Base-by-base conservation (phyloP, 345 rosid species). In the Populus alba region DNA sequence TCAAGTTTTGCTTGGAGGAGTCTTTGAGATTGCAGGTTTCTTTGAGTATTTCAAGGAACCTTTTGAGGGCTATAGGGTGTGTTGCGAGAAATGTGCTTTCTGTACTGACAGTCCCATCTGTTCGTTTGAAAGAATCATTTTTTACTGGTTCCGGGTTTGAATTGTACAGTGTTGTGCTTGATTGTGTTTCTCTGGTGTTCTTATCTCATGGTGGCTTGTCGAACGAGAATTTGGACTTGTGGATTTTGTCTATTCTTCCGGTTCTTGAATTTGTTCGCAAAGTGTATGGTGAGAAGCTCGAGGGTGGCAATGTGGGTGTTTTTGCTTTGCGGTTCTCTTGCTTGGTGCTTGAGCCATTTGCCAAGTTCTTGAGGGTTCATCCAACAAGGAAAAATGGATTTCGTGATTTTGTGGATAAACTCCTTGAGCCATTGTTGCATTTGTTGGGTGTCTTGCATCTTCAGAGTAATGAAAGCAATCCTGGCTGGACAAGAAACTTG, bases 281-380 rank as follows among this genome's bases (percentile, higher is more conserved):
- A 85, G 79, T 82, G 80, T 83, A 79, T 81, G 78, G 75, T 17
- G 81, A 74, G 81, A 81, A 87, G 67, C 75, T 87, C 68, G 89
- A 84, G 77, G 85, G 75, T 67, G 72, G 85, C 57, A 63, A 81
- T 61, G 83, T 77, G 7, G 88, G 84, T 81, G 79, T 68, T 63
- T 86, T 86, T 81, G 85, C 91, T 41, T 75, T 92, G 70, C 78
- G 45, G 79, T 87, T 92, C 67, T 83, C 91, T 55, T 87, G 91
- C 84, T 85, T 88, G 67, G 84, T 92, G 78, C 94, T 96, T 53
- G 91, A 91, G 72, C 97, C 97, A 31, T 96, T 94, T 83, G 86
- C 90, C 81, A 89, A 82, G 76, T 94, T 94, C 81, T 86, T 93
- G 81, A 90, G 83, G 89, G 87, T 80, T 57, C 99, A 92, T 61